A percentile compares a stretch with the other conserved stretches of the same genome.
phyloP scores from a whole-genome alignment of 768 basidiomycete genomes.

The Mycena crocata region DNA sequence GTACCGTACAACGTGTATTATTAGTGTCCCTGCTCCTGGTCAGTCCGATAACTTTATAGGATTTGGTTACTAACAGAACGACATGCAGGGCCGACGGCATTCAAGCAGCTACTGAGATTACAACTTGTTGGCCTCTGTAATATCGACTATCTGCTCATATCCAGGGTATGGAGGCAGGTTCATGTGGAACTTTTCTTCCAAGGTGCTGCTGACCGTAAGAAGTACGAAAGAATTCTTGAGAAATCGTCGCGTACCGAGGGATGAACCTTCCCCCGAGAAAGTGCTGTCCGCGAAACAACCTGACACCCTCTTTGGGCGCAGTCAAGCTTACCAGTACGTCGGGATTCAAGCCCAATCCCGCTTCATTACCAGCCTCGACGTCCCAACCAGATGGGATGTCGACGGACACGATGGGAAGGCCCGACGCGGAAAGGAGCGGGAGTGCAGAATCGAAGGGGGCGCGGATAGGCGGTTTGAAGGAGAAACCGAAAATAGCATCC shows the following conservation, averaged over 20 bases:
- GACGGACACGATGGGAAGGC: slow-evolving; percentile 89
- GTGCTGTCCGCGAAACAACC: slow-evolving; percentile 81
- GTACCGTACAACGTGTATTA: no score
- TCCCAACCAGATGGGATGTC: slow-evolving; percentile 99
- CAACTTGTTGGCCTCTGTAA: slow-evolving; percentile 31
- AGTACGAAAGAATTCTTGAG: not conserved
- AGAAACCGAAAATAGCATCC: slow-evolving; percentile 98
- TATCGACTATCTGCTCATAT: slow-evolving; percentile 85
- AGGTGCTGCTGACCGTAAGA: slow-evolving; percentile 55
- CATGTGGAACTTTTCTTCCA: slow-evolving; percentile 81
- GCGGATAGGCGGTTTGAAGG: slow-evolving; percentile 92
- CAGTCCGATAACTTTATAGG: no score
- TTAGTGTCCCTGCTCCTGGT: no score
- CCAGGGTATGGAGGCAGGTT: slow-evolving; percentile 88
- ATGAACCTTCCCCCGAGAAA: slow-evolving; percentile 96
- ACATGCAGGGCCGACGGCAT: no score
- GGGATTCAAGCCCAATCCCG: slow-evolving; percentile 71
- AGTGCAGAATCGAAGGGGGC: slow-evolving; percentile 87
- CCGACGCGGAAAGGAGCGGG: slow-evolving; percentile 67
- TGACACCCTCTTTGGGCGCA: slow-evolving; percentile 92
- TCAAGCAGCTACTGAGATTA: no score
- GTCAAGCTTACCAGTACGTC: slow-evolving; percentile 91
- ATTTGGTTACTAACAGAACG: no score
- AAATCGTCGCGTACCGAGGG: slow-evolving; percentile 68
- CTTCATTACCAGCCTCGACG: slow-evolving; percentile 80